Evolutionary conservation across 495 filamentous ascomycete genomes (phyloP), one percentile per base, ranked within the genome.

Genomic region (Rusavskia elegans): DNA sequence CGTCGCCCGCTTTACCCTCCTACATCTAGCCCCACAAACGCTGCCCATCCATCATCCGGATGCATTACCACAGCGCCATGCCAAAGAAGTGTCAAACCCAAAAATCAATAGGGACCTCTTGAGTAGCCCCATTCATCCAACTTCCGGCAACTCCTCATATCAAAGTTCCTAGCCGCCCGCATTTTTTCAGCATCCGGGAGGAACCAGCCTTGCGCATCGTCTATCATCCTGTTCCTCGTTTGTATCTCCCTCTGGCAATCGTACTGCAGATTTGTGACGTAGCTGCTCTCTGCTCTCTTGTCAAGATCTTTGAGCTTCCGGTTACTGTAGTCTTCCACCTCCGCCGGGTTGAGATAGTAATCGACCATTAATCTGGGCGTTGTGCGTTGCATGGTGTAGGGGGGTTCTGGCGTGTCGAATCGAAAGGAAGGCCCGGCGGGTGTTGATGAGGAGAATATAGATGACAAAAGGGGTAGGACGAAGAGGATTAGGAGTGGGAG

Each of bases 171-270:
- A 25, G 83, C 83, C 53, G 69, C 64, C 54, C 76, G 71, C 80
- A 95, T 78, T 73, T 86, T 86, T 50, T 81, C 81, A 35, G 72
- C 68, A 63, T 95, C 87, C 39, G 74, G 76, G 66, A 77, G 86
- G 60, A 97, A 89, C 84, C 87, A 95, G 13, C 92, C 90, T 59
- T 84, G 80, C 2, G 92, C 89, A 30, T 85, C 84, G 48, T 95
- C 77, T 41, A 80, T 68, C 67, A 89, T 71, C 30, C 78, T 72
- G 51, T 78, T 73, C 63, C 79, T 76, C 49, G 73, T 63, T 39
- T 73, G 64, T 48, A 74, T 64, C 63, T 97, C 90, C 30, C 66
- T 65, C 48, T 89, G 83, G 65, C 92, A 98, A 53, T 81, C 73
- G 45, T 74, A 69, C 25, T 73, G 72, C 17, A 96, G 66, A 40